phyloP scores from a whole-genome alignment of 768 basidiomycete genomes.

The Mycena pura region DNA sequence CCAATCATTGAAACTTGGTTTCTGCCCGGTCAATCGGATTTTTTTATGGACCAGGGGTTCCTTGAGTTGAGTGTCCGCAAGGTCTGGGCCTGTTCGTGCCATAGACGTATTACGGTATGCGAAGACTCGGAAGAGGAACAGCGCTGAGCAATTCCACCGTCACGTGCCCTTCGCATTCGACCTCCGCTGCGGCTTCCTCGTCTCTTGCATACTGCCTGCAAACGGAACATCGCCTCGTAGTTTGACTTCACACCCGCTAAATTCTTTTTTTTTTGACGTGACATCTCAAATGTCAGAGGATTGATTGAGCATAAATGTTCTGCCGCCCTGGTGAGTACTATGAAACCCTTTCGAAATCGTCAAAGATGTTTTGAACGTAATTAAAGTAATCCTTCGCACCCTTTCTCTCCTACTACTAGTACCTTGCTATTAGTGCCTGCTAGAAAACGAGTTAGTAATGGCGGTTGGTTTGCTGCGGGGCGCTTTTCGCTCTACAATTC shows the following conservation, averaged over 20 bases:
- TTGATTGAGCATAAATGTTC: slow-evolving; percentile 66
- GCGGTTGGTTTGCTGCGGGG: slow-evolving; percentile 34
- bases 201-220: too few relatives aligned
- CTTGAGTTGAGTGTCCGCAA: too few relatives aligned
- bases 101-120: too few relatives aligned
- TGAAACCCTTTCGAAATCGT: too few relatives aligned
- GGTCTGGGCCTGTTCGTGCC: too few relatives aligned
- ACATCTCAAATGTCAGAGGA: slow-evolving; percentile 56
- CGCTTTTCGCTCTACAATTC: slow-evolving; percentile 29
- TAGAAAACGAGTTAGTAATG: background rate
- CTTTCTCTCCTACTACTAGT: too few relatives aligned
- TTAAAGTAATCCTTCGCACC: too few relatives aligned
- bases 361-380: slow-evolving; percentile 16
- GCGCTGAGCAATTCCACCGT: too few relatives aligned
- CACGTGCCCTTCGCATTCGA: too few relatives aligned
- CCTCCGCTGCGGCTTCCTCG: too few relatives aligned
- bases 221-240: slow-evolving; percentile 28
- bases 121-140: too few relatives aligned
- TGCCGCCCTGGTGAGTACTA: slow-evolving; percentile 49
- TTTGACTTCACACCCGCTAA: background rate
- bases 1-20: slow-evolving; percentile 34
- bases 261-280: slow-evolving; percentile 27
- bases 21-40: slow-evolving; percentile 21
- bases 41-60: background rate
- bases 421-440: too few relatives aligned